phyloP scores from a whole-genome alignment of 768 basidiomycete species.

The Lentinula sp. region DNA sequence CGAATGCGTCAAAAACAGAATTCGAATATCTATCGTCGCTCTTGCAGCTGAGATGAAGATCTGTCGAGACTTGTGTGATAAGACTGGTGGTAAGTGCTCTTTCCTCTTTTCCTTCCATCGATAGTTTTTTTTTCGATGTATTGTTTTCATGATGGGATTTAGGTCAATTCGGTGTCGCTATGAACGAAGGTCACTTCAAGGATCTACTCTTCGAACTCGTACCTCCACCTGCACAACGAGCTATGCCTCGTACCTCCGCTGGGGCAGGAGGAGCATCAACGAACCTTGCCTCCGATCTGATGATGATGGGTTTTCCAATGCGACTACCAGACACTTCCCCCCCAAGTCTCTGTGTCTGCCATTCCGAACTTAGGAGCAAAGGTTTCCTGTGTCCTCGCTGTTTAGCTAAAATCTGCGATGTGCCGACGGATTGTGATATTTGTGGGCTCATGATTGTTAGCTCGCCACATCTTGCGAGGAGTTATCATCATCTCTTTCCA shows the following conservation, averaged over 20 bases:
- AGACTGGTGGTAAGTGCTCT: slow-evolving; percentile 72
- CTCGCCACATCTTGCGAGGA: slow-evolving; percentile 93
- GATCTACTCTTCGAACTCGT: slow-evolving; percentile 94
- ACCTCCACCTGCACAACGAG: slow-evolving; percentile 84
- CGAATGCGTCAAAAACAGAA: slow-evolving; percentile 73
- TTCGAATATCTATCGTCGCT: slow-evolving; percentile 90
- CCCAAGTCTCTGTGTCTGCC: slow-evolving; percentile 87
- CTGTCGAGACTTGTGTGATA: slow-evolving; percentile 85
- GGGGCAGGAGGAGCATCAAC: slow-evolving; percentile 16
- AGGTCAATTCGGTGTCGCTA: slow-evolving; percentile 93
- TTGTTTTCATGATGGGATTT: slow-evolving; percentile 2
- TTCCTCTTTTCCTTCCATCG: background rate
- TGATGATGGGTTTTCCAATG: slow-evolving; percentile 99
- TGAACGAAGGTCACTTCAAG: slow-evolving; percentile 96
- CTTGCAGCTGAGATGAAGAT: slow-evolving; percentile 99
- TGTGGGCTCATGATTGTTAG: slow-evolving; percentile 98
- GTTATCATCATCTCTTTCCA: slow-evolving; percentile 93
- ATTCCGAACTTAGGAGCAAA: slow-evolving; percentile 85
- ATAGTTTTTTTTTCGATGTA: background rate
- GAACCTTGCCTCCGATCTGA: slow-evolving; percentile 79
- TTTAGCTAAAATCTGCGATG: slow-evolving; percentile 89
- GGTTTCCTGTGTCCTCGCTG: slow-evolving; percentile 97
- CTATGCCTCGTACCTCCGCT: slow-evolving; percentile 36
- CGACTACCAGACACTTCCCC: slow-evolving; percentile 80
- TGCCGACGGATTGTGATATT: slow-evolving; percentile 96